phyloP scores from a whole-genome alignment of 768 basidiomycete species.

The Tephrocybe sp. region DNA sequence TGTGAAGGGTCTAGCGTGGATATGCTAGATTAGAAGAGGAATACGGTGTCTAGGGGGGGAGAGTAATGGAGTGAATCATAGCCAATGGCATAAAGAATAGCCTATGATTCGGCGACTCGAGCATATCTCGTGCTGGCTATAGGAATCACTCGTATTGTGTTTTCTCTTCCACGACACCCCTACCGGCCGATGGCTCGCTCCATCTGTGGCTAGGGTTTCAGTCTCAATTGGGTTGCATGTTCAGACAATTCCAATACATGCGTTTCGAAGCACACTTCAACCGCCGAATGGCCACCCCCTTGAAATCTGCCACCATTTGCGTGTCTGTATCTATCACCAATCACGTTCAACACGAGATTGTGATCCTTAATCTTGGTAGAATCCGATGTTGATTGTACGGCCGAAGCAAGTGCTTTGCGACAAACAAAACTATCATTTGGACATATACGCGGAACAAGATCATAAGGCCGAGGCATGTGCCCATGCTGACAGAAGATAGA shows the following conservation, averaged over 20 bases:
- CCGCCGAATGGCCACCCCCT: no score
- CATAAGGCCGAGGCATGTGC: constrained; percentile 8
- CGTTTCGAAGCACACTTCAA: no score
- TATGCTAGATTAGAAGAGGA: background rate
- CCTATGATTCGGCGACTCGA: no score
- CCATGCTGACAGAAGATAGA: constrained; percentile 4
- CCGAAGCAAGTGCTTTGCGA: background rate
- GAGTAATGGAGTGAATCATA: no score
- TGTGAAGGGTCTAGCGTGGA: background rate
- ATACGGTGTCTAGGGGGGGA: background rate
- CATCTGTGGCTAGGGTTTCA: no score
- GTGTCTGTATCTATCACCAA: background rate
- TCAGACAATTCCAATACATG: no score
- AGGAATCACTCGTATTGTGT: no score
- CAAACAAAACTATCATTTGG: background rate
- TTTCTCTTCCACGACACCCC: no score
- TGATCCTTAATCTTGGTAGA: background rate
- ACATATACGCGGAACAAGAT: constrained; percentile 7
- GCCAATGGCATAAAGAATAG: no score
- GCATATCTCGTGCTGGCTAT: no score
- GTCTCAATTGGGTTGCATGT: no score
- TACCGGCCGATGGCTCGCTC: no score
- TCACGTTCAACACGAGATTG: background rate
- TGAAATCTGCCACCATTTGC: background rate
- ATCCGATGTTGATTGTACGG: constrained; percentile 1